These are phyloP conservation scores for Pythium pectinolyticum DNA, from an alignment of 352 stramenopile genomes.

Conservation along the genomic window DNA sequence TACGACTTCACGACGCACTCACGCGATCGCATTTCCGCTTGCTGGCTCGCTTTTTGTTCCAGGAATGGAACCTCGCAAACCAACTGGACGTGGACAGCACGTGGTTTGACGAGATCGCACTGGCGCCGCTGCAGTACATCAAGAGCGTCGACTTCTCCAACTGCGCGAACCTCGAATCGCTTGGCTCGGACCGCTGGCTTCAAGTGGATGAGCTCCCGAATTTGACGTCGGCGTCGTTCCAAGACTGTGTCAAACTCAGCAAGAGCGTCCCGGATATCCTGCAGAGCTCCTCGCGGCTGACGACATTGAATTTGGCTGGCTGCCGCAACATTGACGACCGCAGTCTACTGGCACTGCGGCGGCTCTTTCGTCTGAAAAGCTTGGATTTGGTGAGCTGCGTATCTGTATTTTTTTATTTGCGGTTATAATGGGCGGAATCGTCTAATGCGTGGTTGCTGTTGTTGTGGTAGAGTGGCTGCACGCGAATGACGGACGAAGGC, in stretches of 20 bases:
- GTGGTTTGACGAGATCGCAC: conserved; percentile 65
- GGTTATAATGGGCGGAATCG: background rate
- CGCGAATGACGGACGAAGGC: conserved; percentile 52
- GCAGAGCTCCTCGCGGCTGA: conserved; percentile 57
- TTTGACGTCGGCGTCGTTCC: conserved; percentile 52
- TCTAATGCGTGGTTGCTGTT: background rate
- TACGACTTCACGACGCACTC: conserved; percentile 55
- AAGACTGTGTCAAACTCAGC: conserved; percentile 44
- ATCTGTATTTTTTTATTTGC: background rate
- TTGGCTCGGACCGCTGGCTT: conserved; percentile 41
- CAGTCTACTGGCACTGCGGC: conserved; percentile 43
- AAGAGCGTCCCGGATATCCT: conserved; percentile 53
- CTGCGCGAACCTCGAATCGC: conserved; percentile 49
- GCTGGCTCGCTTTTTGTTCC: conserved; percentile 47
- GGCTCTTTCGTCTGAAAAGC: conserved; percentile 36
- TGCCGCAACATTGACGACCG: conserved; percentile 64
- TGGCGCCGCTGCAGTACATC: conserved; percentile 44
- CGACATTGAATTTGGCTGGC: conserved; percentile 52
- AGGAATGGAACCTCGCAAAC: conserved; percentile 61
- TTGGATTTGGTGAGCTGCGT: conserved; percentile 70
- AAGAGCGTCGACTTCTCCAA: conserved; percentile 58
- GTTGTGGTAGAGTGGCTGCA: conserved; percentile 46
- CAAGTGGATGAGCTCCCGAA: conserved; percentile 52
- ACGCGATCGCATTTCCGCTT: conserved; percentile 56
- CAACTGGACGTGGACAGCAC: conserved; percentile 51